These are phyloP conservation scores for Elaeis guineensis DNA, from an alignment of 176 grass and related monocot species.

Conservation along the genomic window DNA sequence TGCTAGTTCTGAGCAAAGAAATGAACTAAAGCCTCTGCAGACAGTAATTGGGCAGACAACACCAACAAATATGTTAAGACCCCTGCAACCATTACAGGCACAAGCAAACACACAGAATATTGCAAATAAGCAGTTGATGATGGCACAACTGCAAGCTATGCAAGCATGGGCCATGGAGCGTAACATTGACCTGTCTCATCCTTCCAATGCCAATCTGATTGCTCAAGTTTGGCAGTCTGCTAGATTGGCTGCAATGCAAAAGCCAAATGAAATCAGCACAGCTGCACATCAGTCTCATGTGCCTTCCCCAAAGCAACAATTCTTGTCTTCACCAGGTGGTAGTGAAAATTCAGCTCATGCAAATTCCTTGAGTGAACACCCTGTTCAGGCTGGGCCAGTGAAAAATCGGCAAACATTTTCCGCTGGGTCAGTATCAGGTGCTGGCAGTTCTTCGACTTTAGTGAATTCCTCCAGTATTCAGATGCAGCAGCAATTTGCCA, in stretches of 20 bases:
- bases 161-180: slow-evolving; percentile 84
- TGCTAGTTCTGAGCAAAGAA: slow-evolving; percentile 38
- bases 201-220: slow-evolving; percentile 63
- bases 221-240: slow-evolving; percentile 62
- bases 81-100: slow-evolving; percentile 31
- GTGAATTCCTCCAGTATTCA: slow-evolving; percentile 54
- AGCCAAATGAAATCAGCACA: slow-evolving; percentile 49
- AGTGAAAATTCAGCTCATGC: slow-evolving; percentile 46
- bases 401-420: slow-evolving; percentile 43
- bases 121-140: slow-evolving; percentile 38
- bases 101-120: slow-evolving; percentile 25
- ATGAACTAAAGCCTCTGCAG: slow-evolving; percentile 60
- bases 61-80: slow-evolving; percentile 35
- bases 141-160: slow-evolving; percentile 69
- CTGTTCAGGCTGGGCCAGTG: slow-evolving; percentile 33
- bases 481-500: slow-evolving; percentile 45
- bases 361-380: slow-evolving; percentile 18
- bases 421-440: slow-evolving; percentile 33
- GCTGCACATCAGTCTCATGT: slow-evolving; percentile 30
- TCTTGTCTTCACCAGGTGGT: slow-evolving; percentile 44
- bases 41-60: slow-evolving; percentile 37
- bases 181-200: slow-evolving; percentile 81
- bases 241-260: slow-evolving; percentile 58
- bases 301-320: slow-evolving; percentile 32
- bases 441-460: slow-evolving; percentile 33